phyloP scores from a whole-genome alignment of 106 monocot genomes.

The Chionographis japonica region DNA sequence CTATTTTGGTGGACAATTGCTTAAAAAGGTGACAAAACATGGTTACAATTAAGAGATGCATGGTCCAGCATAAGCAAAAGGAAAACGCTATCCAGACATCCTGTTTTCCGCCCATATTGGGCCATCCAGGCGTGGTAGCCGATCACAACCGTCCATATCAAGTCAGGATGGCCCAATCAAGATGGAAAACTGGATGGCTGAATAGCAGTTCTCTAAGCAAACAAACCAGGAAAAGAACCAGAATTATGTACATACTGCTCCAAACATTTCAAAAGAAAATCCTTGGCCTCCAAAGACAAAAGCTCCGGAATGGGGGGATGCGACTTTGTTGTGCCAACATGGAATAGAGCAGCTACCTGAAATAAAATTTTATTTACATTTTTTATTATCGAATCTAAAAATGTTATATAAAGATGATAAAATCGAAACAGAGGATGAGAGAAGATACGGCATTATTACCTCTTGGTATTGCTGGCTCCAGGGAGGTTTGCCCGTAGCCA shows the following conservation, averaged over 20 bases:
- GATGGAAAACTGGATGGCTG: no score
- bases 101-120: no score
- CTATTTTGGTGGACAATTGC: neutral
- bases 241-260: conserved; percentile 52
- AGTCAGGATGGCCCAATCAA: no score
- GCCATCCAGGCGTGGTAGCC: no score
- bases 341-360: conserved; percentile 89
- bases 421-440: no score
- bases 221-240: neutral
- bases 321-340: conserved; percentile 92
- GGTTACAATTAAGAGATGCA: neutral
- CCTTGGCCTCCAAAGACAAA: conserved; percentile 81
- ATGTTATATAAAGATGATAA: no score
- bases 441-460: conserved; percentile 18
- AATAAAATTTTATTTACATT: neutral
- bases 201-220: no score
- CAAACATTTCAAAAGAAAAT: conserved; percentile 97
- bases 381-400: no score
- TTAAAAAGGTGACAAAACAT: neutral
- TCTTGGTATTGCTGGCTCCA: conserved; percentile 98
- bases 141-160: no score
- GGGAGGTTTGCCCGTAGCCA: conserved; percentile 99
- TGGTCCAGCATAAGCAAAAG: neutral
- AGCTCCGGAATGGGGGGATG: conserved; percentile 97
- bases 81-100: no score